Evolutionary conservation across 2,329 filamentous ascomycete species (phyloP), one percentile per base, ranked within the genome.

Genomic region (Penicillium sp.): DNA sequence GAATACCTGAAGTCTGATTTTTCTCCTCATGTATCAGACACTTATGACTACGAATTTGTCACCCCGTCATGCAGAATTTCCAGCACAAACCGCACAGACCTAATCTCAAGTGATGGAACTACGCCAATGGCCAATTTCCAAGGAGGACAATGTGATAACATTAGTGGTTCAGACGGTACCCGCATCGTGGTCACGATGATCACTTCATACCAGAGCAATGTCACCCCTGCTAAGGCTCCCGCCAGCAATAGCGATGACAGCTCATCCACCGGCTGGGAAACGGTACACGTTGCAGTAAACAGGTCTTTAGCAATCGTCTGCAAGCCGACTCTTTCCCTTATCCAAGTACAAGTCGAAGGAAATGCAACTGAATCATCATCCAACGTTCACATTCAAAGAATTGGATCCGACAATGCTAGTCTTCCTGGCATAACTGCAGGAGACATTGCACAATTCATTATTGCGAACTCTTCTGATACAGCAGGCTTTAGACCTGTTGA

Each of bases 61-160:
- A 30, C 52, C 5, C 10, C 44, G 10, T 37, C 52, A 7, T 55
- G 52, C 44, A 46, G 12, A 9, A 43, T 55, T 24, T n/a, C 20
- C 34, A 46, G 52, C 10, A 2, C 20, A 39, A n/a, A n/a, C n/a
- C n/a, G n/a, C n/a, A n/a, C n/a, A n/a, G n/a, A n/a, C n/a, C n/a
- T n/a, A n/a, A n/a, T n/a, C n/a, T n/a, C n/a, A n/a, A n/a, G 26
- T 27, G 33, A 36, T 20, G 17, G 3, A 7, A 20, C 39, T 2
- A 15, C 9, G 26, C n/a, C 23, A 15, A 27, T 10, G 29, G 37
- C 8, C 4, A 3, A 24, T 17, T 46, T 51, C 20, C 23, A 51
- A 39, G 37, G 42, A 17, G 40, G 32, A 13, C 7, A 30, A 20
- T 51, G 49, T 13, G 17, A 24, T 12, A 30, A 15, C 6, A 30